These are phyloP conservation scores for Phytophthora hybrid DNA, from an alignment of 352 stramenopile species.

Conservation along the genomic window DNA sequence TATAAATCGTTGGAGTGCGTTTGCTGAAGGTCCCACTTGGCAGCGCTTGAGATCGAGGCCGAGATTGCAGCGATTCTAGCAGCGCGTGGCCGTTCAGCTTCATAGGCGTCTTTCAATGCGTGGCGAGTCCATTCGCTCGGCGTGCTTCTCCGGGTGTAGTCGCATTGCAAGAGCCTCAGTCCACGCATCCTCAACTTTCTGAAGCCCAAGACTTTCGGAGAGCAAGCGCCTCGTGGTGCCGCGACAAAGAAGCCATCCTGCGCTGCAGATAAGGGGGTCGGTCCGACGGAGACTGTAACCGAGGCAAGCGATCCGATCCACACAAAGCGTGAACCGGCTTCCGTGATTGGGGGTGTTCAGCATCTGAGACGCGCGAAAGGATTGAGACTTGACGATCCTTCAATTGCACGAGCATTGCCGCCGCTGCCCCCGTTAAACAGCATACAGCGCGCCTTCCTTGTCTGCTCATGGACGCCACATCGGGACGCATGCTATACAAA, in stretches of 20 bases:
- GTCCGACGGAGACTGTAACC: conserved; percentile 5
- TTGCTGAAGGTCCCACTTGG: not conserved
- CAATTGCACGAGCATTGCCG: conserved; percentile 31
- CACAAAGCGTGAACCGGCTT: conserved; percentile 39
- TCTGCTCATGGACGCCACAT: not conserved
- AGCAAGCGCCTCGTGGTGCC: conserved; percentile 1
- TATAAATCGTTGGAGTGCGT: conserved; percentile 18
- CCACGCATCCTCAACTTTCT: conserved; percentile 17
- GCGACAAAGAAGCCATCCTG: conserved; percentile 17
- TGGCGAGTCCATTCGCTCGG: not conserved
- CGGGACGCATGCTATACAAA: conserved; percentile 12
- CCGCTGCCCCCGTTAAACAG: conserved; percentile 13
- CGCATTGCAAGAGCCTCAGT: not conserved
- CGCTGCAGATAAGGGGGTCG: conserved; percentile 3
- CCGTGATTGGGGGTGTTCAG: conserved; percentile 22
- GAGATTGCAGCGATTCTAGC: conserved; percentile 11
- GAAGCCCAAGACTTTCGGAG: not conserved
- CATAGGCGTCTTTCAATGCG: not conserved
- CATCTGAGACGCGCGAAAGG: conserved; percentile 33
- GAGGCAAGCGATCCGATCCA: conserved; percentile 22
- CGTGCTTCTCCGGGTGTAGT: not conserved
- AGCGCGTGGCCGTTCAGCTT: not conserved
- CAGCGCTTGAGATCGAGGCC: conserved; percentile 12
- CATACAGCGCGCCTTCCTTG: conserved; percentile 20
- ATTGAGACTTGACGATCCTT: conserved; percentile 33